Conservation (phyloP, 116 monocot species). For the Iris pallida region DNA sequence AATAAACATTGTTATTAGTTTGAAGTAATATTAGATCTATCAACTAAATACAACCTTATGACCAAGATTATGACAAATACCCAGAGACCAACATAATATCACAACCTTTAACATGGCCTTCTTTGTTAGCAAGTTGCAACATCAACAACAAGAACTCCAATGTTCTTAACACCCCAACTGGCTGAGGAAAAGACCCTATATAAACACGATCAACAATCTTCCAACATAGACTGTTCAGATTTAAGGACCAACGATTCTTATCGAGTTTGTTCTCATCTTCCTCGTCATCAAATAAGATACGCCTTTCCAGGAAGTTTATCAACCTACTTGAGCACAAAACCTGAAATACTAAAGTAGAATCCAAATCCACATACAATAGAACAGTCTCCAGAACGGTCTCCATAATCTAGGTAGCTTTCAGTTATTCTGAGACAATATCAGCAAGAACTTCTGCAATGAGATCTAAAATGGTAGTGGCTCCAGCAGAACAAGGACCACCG, state of each 20-base stretch:
- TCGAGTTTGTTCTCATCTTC: conserved; percentile 93
- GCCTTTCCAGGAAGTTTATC: conserved; percentile 93
- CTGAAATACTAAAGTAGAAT: conserved; percentile 83
- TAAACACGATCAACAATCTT: conserved; percentile 96
- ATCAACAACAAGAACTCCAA: conserved; percentile 92
- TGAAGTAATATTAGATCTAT: too few species aligned
- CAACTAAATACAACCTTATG: too few species aligned
- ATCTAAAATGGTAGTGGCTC: conserved; percentile 86
- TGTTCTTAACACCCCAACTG: conserved; percentile 68
- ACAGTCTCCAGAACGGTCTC: conserved; percentile 80
- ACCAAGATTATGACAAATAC: too few species aligned
- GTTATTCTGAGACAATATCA: conserved; percentile 78
- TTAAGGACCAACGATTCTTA: conserved; percentile 86
- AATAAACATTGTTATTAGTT: too few species aligned
- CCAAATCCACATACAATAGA: conserved; percentile 72
- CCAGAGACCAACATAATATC: too few species aligned
- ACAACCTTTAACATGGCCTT: conserved; percentile 87
- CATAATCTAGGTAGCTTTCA: conserved; percentile 69
- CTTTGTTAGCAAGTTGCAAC: conserved; percentile 96
- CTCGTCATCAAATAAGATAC: conserved; percentile 88
- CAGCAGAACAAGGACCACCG: conserved; percentile 93
- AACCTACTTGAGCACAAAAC: conserved; percentile 89
- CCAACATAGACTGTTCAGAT: conserved; percentile 80
- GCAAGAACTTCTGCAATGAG: conserved; percentile 88
- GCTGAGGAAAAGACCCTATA: conserved; percentile 89